Percentiles rank a stretch among this genome's conserved stretches.
Conservation (phyloP, 208 protist genomes). For the Leishmania arabica region DNA sequence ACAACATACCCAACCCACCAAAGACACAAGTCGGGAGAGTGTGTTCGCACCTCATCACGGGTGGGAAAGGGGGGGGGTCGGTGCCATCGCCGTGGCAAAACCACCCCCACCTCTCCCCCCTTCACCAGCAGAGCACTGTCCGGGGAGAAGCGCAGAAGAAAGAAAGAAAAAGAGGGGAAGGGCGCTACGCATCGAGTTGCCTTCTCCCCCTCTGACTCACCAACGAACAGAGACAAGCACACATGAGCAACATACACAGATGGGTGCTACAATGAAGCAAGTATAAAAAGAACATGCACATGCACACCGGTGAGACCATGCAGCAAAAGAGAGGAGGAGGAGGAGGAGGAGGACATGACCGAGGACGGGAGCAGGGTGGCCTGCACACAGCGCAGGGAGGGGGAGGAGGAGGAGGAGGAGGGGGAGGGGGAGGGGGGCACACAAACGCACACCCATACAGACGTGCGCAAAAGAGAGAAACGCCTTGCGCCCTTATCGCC, state of each 20-base stretch:
- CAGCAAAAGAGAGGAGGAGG: neutral
- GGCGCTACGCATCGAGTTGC: neutral
- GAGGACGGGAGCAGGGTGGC: neutral
- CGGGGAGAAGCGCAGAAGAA: neutral
- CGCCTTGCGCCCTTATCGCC: constrained; percentile 6
- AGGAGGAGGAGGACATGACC: neutral
- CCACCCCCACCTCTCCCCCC: neutral
- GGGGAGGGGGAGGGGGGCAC: neutral
- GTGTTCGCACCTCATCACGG: neutral
- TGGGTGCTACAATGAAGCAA: neutral
- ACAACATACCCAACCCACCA: constrained; percentile 12
- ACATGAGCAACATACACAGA: neutral
- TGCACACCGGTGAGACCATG: neutral
- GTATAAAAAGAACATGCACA: neutral
- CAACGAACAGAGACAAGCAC: neutral
- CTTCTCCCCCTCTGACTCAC: neutral
- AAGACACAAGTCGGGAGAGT: neutral
- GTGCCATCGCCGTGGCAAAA: neutral
- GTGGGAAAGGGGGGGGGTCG: neutral
- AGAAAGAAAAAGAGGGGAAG: neutral
- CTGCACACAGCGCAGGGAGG: neutral
- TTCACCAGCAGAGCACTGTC: neutral
- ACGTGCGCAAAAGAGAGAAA: neutral
- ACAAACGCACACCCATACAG: neutral
- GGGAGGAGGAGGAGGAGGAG: too few species aligned